These are phyloP conservation scores for Salvia hispanica DNA, from an alignment of 257 asterid species.

Conservation along the genomic window DNA sequence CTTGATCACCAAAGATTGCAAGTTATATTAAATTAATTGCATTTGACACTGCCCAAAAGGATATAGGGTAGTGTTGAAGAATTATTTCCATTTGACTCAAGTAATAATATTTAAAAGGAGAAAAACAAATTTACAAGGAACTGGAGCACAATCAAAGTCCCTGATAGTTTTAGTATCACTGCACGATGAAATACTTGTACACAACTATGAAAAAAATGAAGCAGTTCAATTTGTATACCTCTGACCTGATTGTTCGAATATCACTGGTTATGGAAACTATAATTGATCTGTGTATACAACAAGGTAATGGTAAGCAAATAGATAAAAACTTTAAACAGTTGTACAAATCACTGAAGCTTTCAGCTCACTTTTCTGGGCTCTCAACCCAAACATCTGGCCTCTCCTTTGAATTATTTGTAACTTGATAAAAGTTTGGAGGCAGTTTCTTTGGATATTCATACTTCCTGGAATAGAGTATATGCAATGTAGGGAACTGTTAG, in stretches of 20 bases:
- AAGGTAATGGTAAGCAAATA: slow-evolving; percentile 35
- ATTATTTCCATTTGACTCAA: too few species aligned
- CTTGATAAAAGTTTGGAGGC: slow-evolving; percentile 92
- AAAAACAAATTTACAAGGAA: slow-evolving; percentile 3
- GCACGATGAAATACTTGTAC: neutral
- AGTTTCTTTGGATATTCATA: slow-evolving; percentile 83
- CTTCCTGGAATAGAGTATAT: slow-evolving; percentile 55
- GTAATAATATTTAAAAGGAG: slow-evolving; percentile 6
- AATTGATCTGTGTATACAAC: slow-evolving; percentile 62
- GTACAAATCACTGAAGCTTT: slow-evolving; percentile 20
- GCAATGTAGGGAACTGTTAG: slow-evolving; percentile 6
- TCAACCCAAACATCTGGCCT: slow-evolving; percentile 99
- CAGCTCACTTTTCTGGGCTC: slow-evolving; percentile 87
- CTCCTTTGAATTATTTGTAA: slow-evolving; percentile 90
- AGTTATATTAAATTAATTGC: slow-evolving; percentile 21
- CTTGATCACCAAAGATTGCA: slow-evolving; percentile 44
- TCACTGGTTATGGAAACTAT: slow-evolving; percentile 92
- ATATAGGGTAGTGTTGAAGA: slow-evolving; percentile 12
- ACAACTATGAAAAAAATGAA: slow-evolving; percentile 19
- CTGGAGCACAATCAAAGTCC: slow-evolving; percentile 15
- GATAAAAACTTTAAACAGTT: neutral
- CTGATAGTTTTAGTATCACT: neutral
- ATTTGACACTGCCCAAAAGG: slow-evolving; percentile 9
- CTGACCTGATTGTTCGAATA: slow-evolving; percentile 92
- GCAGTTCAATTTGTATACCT: slow-evolving; percentile 51